phyloP scores from a whole-genome alignment of 495 filamentous ascomycete species.

The Halenospora varia region DNA sequence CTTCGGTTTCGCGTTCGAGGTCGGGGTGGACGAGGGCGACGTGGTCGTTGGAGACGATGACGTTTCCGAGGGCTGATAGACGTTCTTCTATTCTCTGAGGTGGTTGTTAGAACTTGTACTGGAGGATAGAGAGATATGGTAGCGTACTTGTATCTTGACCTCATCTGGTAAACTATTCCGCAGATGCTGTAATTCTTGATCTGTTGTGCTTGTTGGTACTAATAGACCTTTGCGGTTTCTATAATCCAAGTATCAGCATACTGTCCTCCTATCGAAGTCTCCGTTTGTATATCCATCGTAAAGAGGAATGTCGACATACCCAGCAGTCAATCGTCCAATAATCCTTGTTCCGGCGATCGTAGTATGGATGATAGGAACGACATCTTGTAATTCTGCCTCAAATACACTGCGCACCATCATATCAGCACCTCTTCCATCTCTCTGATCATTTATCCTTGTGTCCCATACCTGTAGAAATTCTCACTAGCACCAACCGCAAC shows the following conservation, averaged over 20 bases:
- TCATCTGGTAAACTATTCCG: conserved; percentile 87
- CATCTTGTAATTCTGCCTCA: conserved; percentile 94
- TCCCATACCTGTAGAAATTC: conserved; percentile 84
- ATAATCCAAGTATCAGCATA: conserved; percentile 26
- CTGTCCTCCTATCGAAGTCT: neutral
- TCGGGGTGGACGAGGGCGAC: conserved; percentile 96
- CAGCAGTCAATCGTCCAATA: conserved; percentile 89
- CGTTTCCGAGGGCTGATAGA: conserved; percentile 91
- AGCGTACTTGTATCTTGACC: conserved; percentile 67
- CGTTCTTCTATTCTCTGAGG: conserved; percentile 89
- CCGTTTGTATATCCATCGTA: neutral
- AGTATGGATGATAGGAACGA: conserved; percentile 94
- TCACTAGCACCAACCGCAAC: conserved; percentile 92
- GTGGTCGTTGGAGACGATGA: conserved; percentile 95
- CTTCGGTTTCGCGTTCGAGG: conserved; percentile 91
- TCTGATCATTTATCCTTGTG: neutral
- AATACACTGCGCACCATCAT: conserved; percentile 55
- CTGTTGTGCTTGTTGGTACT: conserved; percentile 91
- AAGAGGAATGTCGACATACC: conserved; percentile 50
- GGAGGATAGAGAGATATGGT: neutral
- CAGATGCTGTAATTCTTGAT: conserved; percentile 96
- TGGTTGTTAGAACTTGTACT: neutral
- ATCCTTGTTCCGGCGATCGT: conserved; percentile 98
- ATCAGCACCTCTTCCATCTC: conserved; percentile 8
- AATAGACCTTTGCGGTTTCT: conserved; percentile 93